Evolutionary conservation across 768 basidiomycete species (phyloP).

Genomic region (Termitomyces sp.): DNA sequence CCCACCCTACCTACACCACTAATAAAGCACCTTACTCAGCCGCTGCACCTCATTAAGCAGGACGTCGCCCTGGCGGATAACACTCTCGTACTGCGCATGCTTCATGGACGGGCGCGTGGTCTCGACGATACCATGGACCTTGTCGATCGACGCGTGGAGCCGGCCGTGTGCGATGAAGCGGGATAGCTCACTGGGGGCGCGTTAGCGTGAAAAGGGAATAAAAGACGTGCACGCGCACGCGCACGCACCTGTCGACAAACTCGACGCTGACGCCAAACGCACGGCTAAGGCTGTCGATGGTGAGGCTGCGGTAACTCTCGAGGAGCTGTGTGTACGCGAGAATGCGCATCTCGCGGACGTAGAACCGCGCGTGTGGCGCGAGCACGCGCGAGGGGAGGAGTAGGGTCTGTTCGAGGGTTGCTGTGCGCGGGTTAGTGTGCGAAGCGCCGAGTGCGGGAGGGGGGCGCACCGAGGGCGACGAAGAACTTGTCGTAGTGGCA

Average conservation of each 20-base stretch:
- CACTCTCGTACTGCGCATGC: conserved; percentile 85
- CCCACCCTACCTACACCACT: too few species aligned
- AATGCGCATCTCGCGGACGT: conserved; percentile 94
- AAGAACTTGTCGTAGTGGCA: conserved; percentile 96
- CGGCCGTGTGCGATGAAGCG: conserved; percentile 87
- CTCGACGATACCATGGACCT: conserved; percentile 90
- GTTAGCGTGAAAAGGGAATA: background rate
- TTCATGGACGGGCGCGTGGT: conserved; percentile 68
- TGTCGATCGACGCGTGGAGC: conserved; percentile 86
- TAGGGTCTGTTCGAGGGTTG: conserved; percentile 82
- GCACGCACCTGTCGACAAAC: conserved; percentile 81
- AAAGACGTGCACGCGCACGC: too few species aligned
- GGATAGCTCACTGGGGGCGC: conserved; percentile 66
- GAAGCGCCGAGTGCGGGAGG: background rate
- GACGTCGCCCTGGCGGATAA: conserved; percentile 91
- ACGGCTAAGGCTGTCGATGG: conserved; percentile 74
- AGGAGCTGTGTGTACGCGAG: conserved; percentile 87
- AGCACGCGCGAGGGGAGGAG: conserved; percentile 86
- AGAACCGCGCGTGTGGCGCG: conserved; percentile 81
- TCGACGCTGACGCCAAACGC: conserved; percentile 88
- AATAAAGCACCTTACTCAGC: conserved; percentile 82
- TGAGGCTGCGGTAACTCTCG: conserved; percentile 87
- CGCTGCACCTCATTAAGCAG: conserved; percentile 83
- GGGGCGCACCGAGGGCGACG: conserved; percentile 63
- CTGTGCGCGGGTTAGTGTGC: conserved; percentile 28